Percentiles rank a stretch among this genome's conserved stretches.
Evolutionary conservation across 495 filamentous ascomycete species (phyloP).

Genomic region (Lichina pygmaea): DNA sequence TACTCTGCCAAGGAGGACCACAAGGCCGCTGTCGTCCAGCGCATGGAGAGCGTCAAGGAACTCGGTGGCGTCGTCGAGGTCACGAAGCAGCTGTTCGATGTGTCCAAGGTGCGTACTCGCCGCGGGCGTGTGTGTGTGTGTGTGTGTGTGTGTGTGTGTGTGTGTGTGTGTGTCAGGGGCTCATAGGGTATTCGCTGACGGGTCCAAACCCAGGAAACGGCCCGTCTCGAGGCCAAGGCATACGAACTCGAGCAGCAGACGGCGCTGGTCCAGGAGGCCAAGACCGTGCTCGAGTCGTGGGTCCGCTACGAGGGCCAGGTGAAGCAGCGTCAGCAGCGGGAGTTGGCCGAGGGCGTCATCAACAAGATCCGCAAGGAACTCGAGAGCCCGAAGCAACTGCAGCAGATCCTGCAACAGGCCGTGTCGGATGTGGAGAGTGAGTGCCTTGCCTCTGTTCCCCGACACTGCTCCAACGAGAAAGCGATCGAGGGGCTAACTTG

Average conservation of each 20-base stretch:
- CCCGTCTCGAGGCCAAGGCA: conserved; percentile 75
- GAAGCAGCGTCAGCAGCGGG: conserved; percentile 90
- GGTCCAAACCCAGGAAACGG: conserved; percentile 51
- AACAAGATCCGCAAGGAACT: conserved; percentile 95
- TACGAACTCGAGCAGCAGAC: conserved; percentile 94
- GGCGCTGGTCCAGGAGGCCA: conserved; percentile 69
- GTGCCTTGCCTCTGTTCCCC: conserved; percentile 11
- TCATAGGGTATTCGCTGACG: neutral
- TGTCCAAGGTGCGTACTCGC: conserved; percentile 53
- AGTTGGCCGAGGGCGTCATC: conserved; percentile 79
- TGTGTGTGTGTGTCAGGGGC: neutral
- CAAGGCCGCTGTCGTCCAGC: conserved; percentile 73
- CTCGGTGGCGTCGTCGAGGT: conserved; percentile 80
- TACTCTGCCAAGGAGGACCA: conserved; percentile 84
- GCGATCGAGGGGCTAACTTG: conserved; percentile 8
- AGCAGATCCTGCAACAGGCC: conserved; percentile 89
- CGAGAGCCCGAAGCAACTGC: conserved; percentile 80
- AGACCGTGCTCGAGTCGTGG: conserved; percentile 89
- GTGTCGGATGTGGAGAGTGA: conserved; percentile 88
- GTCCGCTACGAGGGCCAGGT: conserved; percentile 95
- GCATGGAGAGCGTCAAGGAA: conserved; percentile 82
- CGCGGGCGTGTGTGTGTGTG: neutral
- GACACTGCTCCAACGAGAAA: neutral
- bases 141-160: neutral
- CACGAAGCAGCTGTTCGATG: conserved; percentile 88